phyloP scores from a whole-genome alignment of 352 stramenopile species.

The Globisporangium alternatum region DNA sequence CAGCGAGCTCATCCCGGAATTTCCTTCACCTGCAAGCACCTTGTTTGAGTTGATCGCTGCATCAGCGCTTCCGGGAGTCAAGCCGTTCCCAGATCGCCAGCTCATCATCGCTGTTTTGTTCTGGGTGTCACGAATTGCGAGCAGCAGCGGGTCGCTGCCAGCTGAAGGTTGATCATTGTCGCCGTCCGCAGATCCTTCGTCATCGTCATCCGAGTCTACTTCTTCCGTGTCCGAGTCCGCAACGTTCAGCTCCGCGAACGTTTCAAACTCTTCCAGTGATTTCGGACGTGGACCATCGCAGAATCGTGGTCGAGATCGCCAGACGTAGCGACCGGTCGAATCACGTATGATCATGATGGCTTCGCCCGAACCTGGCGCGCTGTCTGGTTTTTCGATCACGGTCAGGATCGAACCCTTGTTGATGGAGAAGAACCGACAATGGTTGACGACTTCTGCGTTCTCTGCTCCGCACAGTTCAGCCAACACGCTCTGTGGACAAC shows the following conservation, averaged over 20 bases:
- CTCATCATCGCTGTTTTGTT: constrained; percentile 66
- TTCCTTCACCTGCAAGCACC: constrained; percentile 60
- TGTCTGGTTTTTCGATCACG: constrained; percentile 73
- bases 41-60: constrained; percentile 21
- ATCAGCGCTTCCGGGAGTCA: constrained; percentile 15
- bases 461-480: constrained; percentile 50
- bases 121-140: constrained; percentile 60
- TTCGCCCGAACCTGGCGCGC: constrained; percentile 37
- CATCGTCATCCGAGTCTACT: constrained; percentile 31
- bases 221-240: constrained; percentile 19
- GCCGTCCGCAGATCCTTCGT: constrained; percentile 14
- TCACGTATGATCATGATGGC: constrained; percentile 79
- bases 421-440: constrained; percentile 81
- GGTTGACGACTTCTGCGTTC: constrained; percentile 33
- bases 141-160: constrained; percentile 54
- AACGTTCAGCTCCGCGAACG: constrained; percentile 27
- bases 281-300: constrained; percentile 47
- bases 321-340: constrained; percentile 72
- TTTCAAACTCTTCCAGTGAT: constrained; percentile 59
- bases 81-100: constrained; percentile 40
- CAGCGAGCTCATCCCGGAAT: constrained; percentile 61
- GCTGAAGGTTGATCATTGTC: constrained; percentile 19
- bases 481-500: constrained; percentile 40
- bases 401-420: constrained; percentile 80
- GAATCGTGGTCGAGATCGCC: constrained; percentile 72